These are phyloP conservation scores for Geotrichum europaeum DNA, from an alignment of 1,139 yeast genomes.

Conservation along the genomic window DNA sequence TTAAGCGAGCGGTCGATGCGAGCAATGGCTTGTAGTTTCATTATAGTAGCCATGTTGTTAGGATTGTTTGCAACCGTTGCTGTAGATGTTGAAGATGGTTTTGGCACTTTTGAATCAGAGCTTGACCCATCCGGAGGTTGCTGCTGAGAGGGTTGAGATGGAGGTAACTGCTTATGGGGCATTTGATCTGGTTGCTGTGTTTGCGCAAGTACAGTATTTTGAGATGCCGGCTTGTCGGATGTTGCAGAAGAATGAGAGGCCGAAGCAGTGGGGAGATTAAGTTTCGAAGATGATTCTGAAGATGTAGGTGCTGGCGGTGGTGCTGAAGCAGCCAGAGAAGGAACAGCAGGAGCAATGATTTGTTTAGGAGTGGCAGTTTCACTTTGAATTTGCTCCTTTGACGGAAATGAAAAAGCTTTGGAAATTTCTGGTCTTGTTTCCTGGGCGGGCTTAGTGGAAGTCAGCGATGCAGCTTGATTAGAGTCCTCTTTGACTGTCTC, in stretches of 20 bases:
- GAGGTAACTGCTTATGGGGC: neutral
- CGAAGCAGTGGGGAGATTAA: neutral
- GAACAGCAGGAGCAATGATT: neutral
- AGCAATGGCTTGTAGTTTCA: conserved; percentile 76
- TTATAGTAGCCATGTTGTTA: conserved; percentile 73
- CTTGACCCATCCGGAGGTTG: neutral
- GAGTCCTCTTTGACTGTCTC: neutral
- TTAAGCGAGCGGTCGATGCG: conserved; percentile 61
- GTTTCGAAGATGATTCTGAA: neutral
- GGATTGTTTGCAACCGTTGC: conserved; percentile 19
- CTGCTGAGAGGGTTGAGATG: neutral
- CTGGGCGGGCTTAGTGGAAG: neutral
- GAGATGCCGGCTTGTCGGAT: neutral
- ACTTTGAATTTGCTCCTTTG: neutral
- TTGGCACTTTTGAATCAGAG: neutral
- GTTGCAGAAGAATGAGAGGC: neutral
- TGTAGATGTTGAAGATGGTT: conserved; percentile 10
- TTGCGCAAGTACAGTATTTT: neutral
- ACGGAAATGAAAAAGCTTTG: neutral
- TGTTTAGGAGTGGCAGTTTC: neutral
- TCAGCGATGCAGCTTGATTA: neutral
- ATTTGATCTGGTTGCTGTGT: neutral
- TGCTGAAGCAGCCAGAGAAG: neutral
- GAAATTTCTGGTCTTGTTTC: neutral
- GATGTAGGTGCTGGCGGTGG: neutral